Base-by-base conservation (phyloP, 179 eudicot genomes). In the Nepenthes alata region DNA sequence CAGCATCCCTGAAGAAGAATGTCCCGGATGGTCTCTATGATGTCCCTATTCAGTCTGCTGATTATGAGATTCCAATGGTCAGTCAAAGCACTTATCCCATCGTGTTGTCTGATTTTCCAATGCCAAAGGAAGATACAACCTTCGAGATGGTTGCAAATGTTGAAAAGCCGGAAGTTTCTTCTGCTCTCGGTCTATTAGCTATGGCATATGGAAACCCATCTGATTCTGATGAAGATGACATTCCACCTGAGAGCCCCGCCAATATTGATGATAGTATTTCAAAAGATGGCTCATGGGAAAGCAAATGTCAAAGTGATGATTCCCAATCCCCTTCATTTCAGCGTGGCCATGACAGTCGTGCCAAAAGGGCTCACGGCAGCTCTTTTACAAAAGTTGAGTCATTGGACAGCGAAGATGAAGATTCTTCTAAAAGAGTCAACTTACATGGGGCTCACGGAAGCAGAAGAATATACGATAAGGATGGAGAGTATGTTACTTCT, bases 121-220 rank as follows among this genome's bases (percentile, higher is more conserved):
- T 48, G 14, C 60, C 37, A 54, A 65, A 65, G 38, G 68, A 55
- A 38, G 60, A 61, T 57, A 65, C 60, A 49, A 61, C n/a, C 13
- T 2, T 49, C 6, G 75, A 49, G 69, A 57, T 56, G 45, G 65
- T 59, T 67, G 63, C 73, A 45, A 48, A 68, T 63, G 60, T 57
- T 48, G 76, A 72, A 53, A 66, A 54, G 35, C 68, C 66, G 47
- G 63, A 74, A 66, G 79, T 41, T 36, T 69, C 85, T 36, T 82
- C 95, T 71, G 84, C 98, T 62, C 95, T 93, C 47, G 91, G 95
- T 67, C 78, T 93, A 36, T 70, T 93, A 71, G 98, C 98, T 77
- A 75, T 83, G 80, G 61, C 84, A 36, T 93, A 93, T 66, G 94
- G 84, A 58, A 71, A 87, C 75, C 80, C 95, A 55, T 87, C 97